Evolutionary conservation across 352 stramenopile genomes (phyloP).

Genomic region (Globisporangium spinosum): DNA sequence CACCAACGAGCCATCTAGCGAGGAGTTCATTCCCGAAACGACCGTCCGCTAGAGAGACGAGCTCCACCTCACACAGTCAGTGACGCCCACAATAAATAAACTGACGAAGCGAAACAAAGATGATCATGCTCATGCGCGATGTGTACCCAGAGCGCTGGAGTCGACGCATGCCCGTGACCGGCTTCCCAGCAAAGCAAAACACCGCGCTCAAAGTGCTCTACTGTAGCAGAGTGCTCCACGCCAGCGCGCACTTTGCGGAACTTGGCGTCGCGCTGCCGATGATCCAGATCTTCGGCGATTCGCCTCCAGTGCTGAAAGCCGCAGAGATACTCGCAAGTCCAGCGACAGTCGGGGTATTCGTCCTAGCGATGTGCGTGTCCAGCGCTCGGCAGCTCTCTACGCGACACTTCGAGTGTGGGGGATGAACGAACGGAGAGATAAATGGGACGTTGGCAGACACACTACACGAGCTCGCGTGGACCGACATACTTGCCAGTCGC

Average conservation of each 20-base stretch:
- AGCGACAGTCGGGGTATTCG: not conserved
- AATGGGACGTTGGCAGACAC: not conserved
- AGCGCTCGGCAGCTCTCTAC: not conserved
- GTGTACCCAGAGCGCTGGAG: not conserved
- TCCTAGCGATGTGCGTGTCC: not conserved
- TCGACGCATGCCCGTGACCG: not conserved
- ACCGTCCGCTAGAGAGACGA: not conserved
- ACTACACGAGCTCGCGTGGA: not conserved
- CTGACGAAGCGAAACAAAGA: not conserved
- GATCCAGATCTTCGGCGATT: not conserved
- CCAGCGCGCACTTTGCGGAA: not conserved
- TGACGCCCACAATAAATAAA: not conserved
- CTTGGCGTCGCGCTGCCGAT: not conserved
- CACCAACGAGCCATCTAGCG: too few species aligned
- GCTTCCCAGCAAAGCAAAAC: not conserved
- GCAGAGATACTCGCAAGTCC: not conserved
- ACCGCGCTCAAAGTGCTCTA: not conserved
- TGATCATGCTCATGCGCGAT: constrained; percentile 5
- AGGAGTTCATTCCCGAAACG: not conserved
- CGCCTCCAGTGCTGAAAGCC: not conserved
- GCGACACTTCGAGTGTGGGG: not conserved
- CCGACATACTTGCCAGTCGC: not conserved
- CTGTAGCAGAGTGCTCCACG: not conserved
- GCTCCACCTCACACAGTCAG: not conserved
- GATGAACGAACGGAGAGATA: not conserved